These are phyloP conservation scores for Phyllosticta citrichinensis DNA, from an alignment of 2,329 filamentous ascomycete genomes.

Conservation along the genomic window DNA sequence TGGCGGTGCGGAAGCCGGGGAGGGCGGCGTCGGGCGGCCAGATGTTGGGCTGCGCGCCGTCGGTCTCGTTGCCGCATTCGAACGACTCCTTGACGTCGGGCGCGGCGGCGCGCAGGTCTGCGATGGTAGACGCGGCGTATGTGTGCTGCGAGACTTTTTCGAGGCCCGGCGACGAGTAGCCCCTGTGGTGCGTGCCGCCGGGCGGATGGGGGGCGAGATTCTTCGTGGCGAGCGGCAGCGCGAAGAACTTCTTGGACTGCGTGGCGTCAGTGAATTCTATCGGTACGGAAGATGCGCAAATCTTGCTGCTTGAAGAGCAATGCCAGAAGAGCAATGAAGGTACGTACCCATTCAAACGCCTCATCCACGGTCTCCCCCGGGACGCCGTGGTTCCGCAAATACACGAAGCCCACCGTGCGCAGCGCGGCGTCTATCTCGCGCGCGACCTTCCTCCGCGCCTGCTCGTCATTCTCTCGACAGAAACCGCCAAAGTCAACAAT, in stretches of 20 bases:
- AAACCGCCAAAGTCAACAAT: constrained; percentile 22
- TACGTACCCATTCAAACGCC: constrained; percentile 21
- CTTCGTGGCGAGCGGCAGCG: constrained; percentile 24
- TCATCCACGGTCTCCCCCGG: constrained; percentile 19
- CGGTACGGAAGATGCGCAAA: too few relatives aligned
- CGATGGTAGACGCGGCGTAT: constrained; percentile 17
- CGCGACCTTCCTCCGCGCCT: constrained; percentile 17
- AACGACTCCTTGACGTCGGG: constrained; percentile 27
- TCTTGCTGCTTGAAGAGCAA: neutral
- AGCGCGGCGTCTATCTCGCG: constrained; percentile 30
- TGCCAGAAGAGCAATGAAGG: neutral
- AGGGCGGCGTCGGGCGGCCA: constrained; percentile 31
- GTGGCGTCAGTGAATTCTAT: too few relatives aligned
- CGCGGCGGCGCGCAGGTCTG: constrained; percentile 14
- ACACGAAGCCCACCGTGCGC: constrained; percentile 31
- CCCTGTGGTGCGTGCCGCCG: constrained; percentile 29
- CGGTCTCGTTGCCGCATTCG: constrained; percentile 22
- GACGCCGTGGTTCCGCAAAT: constrained; percentile 31
- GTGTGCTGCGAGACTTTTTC: constrained; percentile 27
- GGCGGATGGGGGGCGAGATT: constrained; percentile 31
- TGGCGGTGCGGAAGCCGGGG: constrained; percentile 26
- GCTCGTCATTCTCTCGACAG: constrained; percentile 10
- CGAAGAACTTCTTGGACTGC: constrained; percentile 28
- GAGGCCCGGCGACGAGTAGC: constrained; percentile 28
- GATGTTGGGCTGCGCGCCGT: constrained; percentile 28